phyloP scores from a whole-genome alignment of 2,329 filamentous ascomycete species.

The Talaromyces sp. region DNA sequence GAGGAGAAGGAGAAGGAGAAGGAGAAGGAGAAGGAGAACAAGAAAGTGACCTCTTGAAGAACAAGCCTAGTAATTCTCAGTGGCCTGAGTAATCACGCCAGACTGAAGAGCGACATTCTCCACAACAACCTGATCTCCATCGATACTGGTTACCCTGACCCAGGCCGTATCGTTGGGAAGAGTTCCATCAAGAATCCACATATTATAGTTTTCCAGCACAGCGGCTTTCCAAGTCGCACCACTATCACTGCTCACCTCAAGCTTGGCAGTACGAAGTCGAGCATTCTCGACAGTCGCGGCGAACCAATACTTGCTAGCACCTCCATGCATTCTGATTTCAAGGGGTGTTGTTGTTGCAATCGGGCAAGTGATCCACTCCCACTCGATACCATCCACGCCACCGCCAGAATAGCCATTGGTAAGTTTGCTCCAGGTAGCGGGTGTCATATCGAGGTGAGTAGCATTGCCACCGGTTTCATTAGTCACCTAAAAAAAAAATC shows the following conservation, averaged over 20 bases:
- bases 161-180: background rate
- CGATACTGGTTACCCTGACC: background rate
- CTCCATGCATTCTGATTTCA: background rate
- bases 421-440: conserved; percentile 5
- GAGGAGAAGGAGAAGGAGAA: background rate
- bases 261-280: conserved; percentile 3
- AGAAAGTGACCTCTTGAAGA: background rate
- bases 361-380: background rate
- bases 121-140: background rate
- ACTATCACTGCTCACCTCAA: background rate
- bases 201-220: background rate
- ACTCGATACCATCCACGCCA: background rate
- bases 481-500: background rate
- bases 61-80: background rate
- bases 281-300: conserved; percentile 1
- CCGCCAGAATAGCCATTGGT: background rate
- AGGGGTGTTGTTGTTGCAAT: background rate
- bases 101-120: conserved; percentile 1
- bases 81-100: background rate
- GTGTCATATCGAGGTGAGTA: conserved; percentile 5
- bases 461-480: conserved; percentile 1
- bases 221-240: background rate
- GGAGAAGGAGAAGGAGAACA: background rate
- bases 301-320: conserved; percentile 1
- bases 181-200: background rate